These are phyloP conservation scores for Podospora pseudoanserina DNA, from an alignment of 495 filamentous ascomycete species.

Conservation along the genomic window DNA sequence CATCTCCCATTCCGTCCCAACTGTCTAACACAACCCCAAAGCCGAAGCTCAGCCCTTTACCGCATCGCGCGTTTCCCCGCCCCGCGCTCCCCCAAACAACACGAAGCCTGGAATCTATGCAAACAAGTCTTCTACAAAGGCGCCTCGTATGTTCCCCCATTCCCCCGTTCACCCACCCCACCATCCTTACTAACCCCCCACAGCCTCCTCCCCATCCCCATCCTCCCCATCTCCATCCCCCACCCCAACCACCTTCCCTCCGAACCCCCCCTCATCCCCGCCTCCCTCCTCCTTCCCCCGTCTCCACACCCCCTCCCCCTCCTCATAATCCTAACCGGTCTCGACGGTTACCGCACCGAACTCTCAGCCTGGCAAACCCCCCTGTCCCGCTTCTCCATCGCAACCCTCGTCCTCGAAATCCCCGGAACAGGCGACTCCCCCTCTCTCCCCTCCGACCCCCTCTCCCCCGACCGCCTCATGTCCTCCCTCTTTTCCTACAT, in stretches of 20 bases:
- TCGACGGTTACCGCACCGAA: constrained; percentile 72
- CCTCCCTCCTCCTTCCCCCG: constrained; percentile 57
- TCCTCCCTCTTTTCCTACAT: constrained; percentile 62
- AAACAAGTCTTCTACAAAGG: constrained; percentile 46
- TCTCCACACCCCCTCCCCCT: constrained; percentile 46
- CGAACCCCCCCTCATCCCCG: constrained; percentile 44
- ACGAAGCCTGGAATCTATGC: constrained; percentile 55
- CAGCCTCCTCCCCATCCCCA: constrained; percentile 36
- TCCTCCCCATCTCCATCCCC: constrained; percentile 55
- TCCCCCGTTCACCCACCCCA: constrained; percentile 57
- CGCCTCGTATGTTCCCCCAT: constrained; percentile 39
- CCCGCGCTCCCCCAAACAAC: constrained; percentile 45
- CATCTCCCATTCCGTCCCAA: background rate
- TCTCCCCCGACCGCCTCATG: constrained; percentile 53
- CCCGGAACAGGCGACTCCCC: constrained; percentile 73
- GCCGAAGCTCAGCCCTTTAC: constrained; percentile 62
- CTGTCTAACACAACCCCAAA: background rate
- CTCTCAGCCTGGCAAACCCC: constrained; percentile 62
- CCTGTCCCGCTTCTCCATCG: constrained; percentile 53
- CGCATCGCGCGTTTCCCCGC: constrained; percentile 63
- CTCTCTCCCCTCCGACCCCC: constrained; percentile 45
- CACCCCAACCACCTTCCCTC: constrained; percentile 43
- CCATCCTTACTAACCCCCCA: constrained; percentile 28
- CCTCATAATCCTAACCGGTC: constrained; percentile 63
- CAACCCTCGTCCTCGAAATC: constrained; percentile 61